Base-by-base conservation (phyloP, 2,329 filamentous ascomycete species). In the Chaetothyriales sp. region DNA sequence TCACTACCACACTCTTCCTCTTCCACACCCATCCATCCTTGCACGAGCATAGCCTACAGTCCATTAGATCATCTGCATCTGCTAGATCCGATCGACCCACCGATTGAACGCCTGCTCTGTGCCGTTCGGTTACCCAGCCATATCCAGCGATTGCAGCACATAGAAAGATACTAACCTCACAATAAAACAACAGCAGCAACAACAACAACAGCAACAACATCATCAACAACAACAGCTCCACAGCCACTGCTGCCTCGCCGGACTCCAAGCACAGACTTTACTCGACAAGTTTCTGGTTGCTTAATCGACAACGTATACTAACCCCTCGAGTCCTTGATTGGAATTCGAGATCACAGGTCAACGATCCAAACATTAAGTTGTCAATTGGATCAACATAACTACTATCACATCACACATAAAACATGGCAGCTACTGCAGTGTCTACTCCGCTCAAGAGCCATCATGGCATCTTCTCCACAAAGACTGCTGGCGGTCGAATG, bases 381-480 rank as follows among this genome's bases (percentile, higher is more conserved):
- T 68, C 68, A 64, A 58, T 67, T 73, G 69, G 69, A 65, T 62
- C 63, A 63, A 51, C 19, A 52, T 48, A n/a, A n/a, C n/a, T n/a
- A 59, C 46, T 52, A 57, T 49, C 47, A 62, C 60, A n/a, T n/a
- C n/a, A 63, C 62, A 66, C 46, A n/a, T n/a, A n/a, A 53, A 52
- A 46, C 67, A 96, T 96, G 90, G 87, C 90, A 67, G 84, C 83
- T 68, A 72, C 78, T 68, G 73, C 79, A 65, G 80, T 95, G 69
- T 85, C 87, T 63, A 96, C 92, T 55, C 92, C 92, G 54, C 76
- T 92, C 66, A 96, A 95, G 78, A 92, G 86, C 77, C 90, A 95
- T 70, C 81, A 84, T 71, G 87, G 88, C 53, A 78, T 95, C 63
- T 95, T 96, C 74, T 88, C 84, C 60, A 80, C 86, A 60, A 88